These are phyloP conservation scores for Alternaria rosae DNA, from an alignment of 2,329 filamentous ascomycete species.

Conservation along the genomic window DNA sequence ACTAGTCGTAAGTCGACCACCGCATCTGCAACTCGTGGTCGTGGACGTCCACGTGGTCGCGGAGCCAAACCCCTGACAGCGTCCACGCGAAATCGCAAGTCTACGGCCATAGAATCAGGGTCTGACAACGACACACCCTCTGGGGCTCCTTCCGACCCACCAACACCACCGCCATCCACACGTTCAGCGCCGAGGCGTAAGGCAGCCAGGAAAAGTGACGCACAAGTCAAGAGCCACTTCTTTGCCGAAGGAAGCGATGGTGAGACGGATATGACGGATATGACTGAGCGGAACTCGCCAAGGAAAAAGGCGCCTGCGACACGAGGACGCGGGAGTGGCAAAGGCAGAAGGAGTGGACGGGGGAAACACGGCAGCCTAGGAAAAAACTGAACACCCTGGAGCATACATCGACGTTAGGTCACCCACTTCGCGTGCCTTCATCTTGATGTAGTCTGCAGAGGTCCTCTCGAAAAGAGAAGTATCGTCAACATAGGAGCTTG, in stretches of 20 bases:
- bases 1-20: conserved; percentile 18
- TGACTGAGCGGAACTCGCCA: conserved; percentile 31
- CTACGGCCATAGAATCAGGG: conserved; percentile 7
- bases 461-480: no score
- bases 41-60: conserved; percentile 3
- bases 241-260: conserved; percentile 42
- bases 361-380: no score
- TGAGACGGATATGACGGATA: conserved; percentile 43
- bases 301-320: conserved; percentile 15
- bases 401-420: no score
- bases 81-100: conserved; percentile 16
- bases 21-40: not conserved
- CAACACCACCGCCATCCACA: conserved; percentile 13
- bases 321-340: conserved; percentile 7
- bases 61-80: conserved; percentile 14
- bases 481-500: no score
- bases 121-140: conserved; percentile 22
- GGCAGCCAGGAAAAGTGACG: conserved; percentile 38
- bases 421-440: no score
- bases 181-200: conserved; percentile 33
- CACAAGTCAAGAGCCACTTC: conserved; percentile 45
- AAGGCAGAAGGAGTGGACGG: conserved; percentile 16
- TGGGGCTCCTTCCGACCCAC: conserved; percentile 13
- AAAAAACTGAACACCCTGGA: no score
- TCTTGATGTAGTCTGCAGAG: no score